A percentile compares a stretch with the other conserved stretches of the same genome.
phyloP scores from a whole-genome alignment of 1,139 yeast genomes.

The Schizosaccharomyces versatilis region DNA sequence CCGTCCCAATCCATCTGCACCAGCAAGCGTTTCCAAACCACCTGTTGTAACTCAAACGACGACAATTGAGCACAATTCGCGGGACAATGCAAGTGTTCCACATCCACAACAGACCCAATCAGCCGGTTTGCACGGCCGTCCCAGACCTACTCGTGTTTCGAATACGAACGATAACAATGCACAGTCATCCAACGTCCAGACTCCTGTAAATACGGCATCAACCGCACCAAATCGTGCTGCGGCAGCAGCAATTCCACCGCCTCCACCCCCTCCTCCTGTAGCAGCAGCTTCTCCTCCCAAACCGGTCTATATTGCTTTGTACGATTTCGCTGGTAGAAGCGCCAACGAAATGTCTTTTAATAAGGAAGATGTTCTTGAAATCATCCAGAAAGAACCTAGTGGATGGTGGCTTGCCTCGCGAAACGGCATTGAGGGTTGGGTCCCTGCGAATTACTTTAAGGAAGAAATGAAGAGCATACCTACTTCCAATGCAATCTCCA shows the following conservation, averaged over 20 bases:
- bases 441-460: slow-evolving; percentile 74
- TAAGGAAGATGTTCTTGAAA: slow-evolving; percentile 53
- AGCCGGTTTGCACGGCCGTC: neutral
- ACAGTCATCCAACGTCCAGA: slow-evolving; percentile 10
- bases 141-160: slow-evolving; percentile 14
- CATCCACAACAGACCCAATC: neutral
- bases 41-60: neutral
- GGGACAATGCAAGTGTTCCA: neutral
- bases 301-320: slow-evolving; percentile 70
- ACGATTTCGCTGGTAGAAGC: slow-evolving; percentile 74
- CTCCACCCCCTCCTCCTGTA: slow-evolving; percentile 53
- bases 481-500: slow-evolving; percentile 19
- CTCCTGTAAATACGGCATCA: slow-evolving; percentile 12
- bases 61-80: neutral
- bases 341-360: slow-evolving; percentile 56
- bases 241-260: slow-evolving; percentile 12
- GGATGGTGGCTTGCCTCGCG: slow-evolving; percentile 20
- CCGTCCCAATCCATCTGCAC: too few species aligned
- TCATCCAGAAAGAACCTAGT: slow-evolving; percentile 46
- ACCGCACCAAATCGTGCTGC: slow-evolving; percentile 3
- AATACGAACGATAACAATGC: slow-evolving; percentile 8
- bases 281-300: slow-evolving; percentile 37
- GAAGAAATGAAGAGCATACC: slow-evolving; percentile 30
- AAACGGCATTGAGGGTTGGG: slow-evolving; percentile 63
- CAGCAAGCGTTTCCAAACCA: too few species aligned